Evolutionary conservation across 2,329 filamentous ascomycete genomes (phyloP), one percentile per base, ranked within the genome.

Genomic region (Scedosporium aurantiacum): DNA sequence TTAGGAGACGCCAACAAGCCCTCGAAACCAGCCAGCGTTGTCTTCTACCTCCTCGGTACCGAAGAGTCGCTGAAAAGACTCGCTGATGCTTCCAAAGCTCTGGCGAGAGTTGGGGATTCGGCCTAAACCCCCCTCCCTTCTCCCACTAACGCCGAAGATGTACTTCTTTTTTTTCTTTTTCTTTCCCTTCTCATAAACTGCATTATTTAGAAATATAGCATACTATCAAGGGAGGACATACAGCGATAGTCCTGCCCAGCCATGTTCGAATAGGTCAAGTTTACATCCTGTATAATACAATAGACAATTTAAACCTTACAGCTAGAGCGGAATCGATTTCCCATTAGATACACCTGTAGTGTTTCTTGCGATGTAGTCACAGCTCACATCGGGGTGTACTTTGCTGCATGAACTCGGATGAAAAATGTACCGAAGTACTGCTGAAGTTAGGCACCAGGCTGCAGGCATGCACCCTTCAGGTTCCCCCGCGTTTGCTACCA

Each of bases 11-110:
- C 57, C 43, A 43, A 62, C 57, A 5, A 61, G 27, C 47, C 61
- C 5, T 64, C 61, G 5, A 65, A 65, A 61, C 57, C 61, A 16
- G 60, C 64, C 18, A 62, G 57, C 21, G 28, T 62, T 8, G 66
- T 75, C 61, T 68, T 76, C 37, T 63, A 64, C 18, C 63, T 75
- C n/a, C 62, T 76, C 0, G 74, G 74, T 4, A 67, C 68, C 41
- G 67, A 73, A 1, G 74, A 76, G 63, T 74, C 62, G 14, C 28
- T 62, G 14, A 47, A 45, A 18, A 21, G 64, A 10, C 21, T 65
- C 23, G 27, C 50, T 4, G 47, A 55, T 32, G 64, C 64, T 3
- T 25, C 21, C 10, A 12, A 50, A n/a, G 63, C 61, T 23, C 58
- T 60, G n/a, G n/a, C 23, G 27, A 21, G 52, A 18, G 50, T 12